Percentiles rank a stretch among this genome's conserved stretches.
Evolutionary conservation across 768 basidiomycete genomes (phyloP).

Genomic region (Boletus subparvulus): DNA sequence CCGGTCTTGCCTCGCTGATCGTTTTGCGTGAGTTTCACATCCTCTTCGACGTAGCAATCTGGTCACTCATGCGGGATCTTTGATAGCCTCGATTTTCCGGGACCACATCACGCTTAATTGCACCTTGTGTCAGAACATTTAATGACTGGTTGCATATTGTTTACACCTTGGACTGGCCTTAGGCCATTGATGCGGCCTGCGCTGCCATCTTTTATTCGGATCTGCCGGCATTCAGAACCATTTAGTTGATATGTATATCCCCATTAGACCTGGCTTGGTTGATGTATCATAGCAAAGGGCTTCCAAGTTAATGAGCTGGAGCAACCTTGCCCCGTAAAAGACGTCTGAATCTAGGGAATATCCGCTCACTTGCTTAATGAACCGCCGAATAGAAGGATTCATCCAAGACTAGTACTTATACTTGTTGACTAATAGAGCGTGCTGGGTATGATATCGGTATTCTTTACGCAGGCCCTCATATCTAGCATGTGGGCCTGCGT

Average conservation of each 20-base stretch:
- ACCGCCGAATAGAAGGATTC: neutral
- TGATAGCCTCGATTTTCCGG: conserved; percentile 76
- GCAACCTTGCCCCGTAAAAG: neutral
- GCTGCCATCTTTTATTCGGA: conserved; percentile 9
- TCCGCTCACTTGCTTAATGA: neutral
- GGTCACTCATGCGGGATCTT: conserved; percentile 15
- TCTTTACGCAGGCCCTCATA: neutral
- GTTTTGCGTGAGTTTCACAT: conserved; percentile 63
- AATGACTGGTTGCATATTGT: conserved; percentile 38
- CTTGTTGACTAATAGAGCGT: neutral
- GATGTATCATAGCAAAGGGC: conserved; percentile 31
- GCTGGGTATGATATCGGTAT: neutral
- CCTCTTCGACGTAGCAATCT: neutral
- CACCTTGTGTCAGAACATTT: conserved; percentile 83
- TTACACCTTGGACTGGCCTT: conserved; percentile 11
- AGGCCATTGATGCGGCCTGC: neutral
- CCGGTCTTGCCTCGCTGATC: conserved; percentile 77
- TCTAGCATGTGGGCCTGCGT: neutral
- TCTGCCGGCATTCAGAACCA: conserved; percentile 21
- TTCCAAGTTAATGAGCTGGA: conserved; percentile 13
- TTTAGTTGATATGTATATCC: conserved; percentile 28
- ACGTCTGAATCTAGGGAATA: neutral
- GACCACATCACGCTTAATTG: conserved; percentile 75
- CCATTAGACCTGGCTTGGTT: conserved; percentile 20
- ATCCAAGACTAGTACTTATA: neutral